These are phyloP conservation scores for Trichosporon sp. DNA, from an alignment of 1,284 basidiomycete genomes.

Conservation along the genomic window DNA sequence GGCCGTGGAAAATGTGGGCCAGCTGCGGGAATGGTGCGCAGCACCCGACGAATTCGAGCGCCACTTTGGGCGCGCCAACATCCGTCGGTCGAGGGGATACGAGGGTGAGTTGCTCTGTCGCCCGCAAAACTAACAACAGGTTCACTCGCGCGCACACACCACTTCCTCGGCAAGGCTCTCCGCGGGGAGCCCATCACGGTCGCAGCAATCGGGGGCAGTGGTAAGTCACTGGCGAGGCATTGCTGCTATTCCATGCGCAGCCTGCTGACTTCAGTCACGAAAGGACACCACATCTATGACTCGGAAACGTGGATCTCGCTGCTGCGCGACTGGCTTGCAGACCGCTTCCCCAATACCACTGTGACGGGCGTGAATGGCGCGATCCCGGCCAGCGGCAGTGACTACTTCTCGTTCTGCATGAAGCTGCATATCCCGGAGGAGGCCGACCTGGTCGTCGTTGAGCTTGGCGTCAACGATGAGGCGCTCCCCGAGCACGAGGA, in stretches of 20 bases:
- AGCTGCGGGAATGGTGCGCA: slow-evolving; percentile 17
- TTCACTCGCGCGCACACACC: slow-evolving; percentile 28
- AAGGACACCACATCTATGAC: slow-evolving; percentile 38
- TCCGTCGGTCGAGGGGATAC: slow-evolving; percentile 38
- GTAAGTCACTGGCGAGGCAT: slow-evolving; percentile 23
- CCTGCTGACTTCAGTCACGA: slow-evolving; percentile 35
- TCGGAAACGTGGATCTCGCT: slow-evolving; percentile 40
- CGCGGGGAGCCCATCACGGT: slow-evolving; percentile 40
- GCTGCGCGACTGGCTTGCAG: slow-evolving; percentile 38
- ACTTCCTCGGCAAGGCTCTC: slow-evolving; percentile 37
- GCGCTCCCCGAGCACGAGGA: slow-evolving; percentile 41
- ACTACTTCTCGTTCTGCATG: slow-evolving; percentile 50
- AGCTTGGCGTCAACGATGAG: slow-evolving; percentile 48
- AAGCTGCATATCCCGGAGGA: slow-evolving; percentile 39
- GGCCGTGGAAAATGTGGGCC: neutral
- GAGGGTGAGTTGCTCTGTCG: slow-evolving; percentile 32
- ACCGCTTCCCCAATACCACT: slow-evolving; percentile 25
- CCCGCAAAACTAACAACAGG: slow-evolving; percentile 19
- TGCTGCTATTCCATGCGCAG: neutral
- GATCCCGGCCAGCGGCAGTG: slow-evolving; percentile 40
- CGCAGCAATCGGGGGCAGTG: slow-evolving; percentile 44
- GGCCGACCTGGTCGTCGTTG: slow-evolving; percentile 44
- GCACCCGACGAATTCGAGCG: slow-evolving; percentile 29
- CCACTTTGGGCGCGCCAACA: slow-evolving; percentile 39
- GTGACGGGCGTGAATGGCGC: slow-evolving; percentile 41